phyloP scores from a whole-genome alignment of 805 yeast species.

The Pichia eremophila region DNA sequence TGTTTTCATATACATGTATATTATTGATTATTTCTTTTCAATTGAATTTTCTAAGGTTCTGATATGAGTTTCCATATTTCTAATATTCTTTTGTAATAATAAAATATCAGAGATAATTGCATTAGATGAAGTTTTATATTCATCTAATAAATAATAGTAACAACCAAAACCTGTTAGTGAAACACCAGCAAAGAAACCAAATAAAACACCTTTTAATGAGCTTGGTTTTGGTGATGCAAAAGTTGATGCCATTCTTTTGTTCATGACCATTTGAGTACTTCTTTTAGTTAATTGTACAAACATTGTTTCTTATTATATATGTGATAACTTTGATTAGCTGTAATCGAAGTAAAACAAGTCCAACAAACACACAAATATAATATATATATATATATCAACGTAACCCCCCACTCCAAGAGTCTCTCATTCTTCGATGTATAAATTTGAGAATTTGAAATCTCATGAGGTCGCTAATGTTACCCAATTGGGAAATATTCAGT shows the following conservation, averaged over 20 bases:
- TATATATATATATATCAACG: too few species aligned
- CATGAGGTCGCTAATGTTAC: not conserved
- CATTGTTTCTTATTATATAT: constrained; percentile 7
- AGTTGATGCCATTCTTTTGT: constrained; percentile 8
- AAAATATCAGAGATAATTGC: constrained; percentile 70
- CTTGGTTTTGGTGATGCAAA: constrained; percentile 5
- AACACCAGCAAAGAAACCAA: constrained; percentile 76
- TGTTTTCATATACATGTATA: too few species aligned
- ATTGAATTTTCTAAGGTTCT: constrained; percentile 42
- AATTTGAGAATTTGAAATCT: too few species aligned
- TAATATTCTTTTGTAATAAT: constrained; percentile 48
- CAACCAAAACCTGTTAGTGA: constrained; percentile 65
- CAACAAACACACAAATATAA: too few species aligned
- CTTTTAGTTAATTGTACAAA: constrained; percentile 12
- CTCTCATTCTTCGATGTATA: too few species aligned
- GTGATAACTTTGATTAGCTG: too few species aligned
- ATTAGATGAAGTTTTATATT: constrained; percentile 63
- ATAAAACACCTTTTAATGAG: constrained; percentile 36
- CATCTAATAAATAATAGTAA: constrained; percentile 70
- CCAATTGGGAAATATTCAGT: not conserved
- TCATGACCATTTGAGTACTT: not conserved
- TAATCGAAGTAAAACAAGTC: too few species aligned
- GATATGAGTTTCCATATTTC: constrained; percentile 12
- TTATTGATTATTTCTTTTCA: constrained; percentile 16
- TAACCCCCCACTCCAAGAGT: not conserved